Evolutionary conservation across 139 green algal species (phyloP), one percentile per base, ranked within the genome.

Genomic region (Klebsormidium nitens): DNA sequence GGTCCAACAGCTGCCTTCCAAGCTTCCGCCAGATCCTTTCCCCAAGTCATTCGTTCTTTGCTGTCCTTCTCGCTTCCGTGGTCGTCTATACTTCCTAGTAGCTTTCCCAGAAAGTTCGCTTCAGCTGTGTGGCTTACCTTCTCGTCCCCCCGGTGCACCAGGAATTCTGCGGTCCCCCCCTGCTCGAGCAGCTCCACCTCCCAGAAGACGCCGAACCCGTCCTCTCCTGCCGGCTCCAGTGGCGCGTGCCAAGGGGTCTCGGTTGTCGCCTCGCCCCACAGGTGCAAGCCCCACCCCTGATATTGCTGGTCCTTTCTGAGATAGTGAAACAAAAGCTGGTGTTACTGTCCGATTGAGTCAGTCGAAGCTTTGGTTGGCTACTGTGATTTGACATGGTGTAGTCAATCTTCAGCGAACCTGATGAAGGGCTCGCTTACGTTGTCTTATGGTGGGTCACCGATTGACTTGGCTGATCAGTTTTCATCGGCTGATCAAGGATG

Each of bases 271-370:
- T 71, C 68, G 23, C 57, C 57, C 68, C 68, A 75, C 14, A 75
- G n/a, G 46, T 75, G 68, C 34, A 75, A 34, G 19, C 68, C 68
- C 68, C 68, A 75, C 11, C 57, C 57, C 2, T 70, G 28, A 59
- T 75, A 75, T 14, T 71, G n/a, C 3, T 28, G 57, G 44, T 75
- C 68, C 5, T 47, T 31, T 38, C 68, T 75, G 57, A n/a, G n/a
- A n/a, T n/a, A n/a, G n/a, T n/a, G n/a, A n/a, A n/a, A n/a, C n/a
- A n/a, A n/a, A n/a, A n/a, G n/a, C n/a, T n/a, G n/a, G n/a, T n/a
- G n/a, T n/a, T n/a, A n/a, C n/a, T n/a, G n/a, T n/a, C n/a, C n/a
- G n/a, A n/a, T n/a, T n/a, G n/a, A n/a, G n/a, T n/a, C n/a, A n/a
- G n/a, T n/a, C n/a, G n/a, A n/a, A n/a, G n/a, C n/a, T n/a, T n/a